Evolutionary conservation across 1,284 basidiomycete species (phyloP).

Genomic region (Takashimella tepidaria): DNA sequence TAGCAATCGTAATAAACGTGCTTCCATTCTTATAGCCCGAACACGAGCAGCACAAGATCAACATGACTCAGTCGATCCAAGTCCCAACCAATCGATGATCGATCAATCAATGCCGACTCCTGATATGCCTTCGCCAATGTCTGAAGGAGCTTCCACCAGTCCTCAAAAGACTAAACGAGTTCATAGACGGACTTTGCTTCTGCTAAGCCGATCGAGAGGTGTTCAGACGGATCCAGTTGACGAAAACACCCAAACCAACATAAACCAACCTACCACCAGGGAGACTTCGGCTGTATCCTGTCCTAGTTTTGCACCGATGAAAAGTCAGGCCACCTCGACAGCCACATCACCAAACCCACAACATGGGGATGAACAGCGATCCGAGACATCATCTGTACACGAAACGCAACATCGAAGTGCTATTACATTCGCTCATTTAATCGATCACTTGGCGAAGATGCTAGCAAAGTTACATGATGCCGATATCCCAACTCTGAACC

Average conservation of each 20-base stretch:
- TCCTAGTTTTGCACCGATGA: neutral
- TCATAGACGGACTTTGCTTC: constrained; percentile 51
- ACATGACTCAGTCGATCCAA: neutral
- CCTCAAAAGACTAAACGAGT: constrained; percentile 19
- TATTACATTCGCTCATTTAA: constrained; percentile 54
- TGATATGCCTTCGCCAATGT: constrained; percentile 15
- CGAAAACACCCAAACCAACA: neutral
- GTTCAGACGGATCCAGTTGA: constrained; percentile 64
- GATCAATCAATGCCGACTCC: constrained; percentile 16
- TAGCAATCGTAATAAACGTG: constrained; percentile 28
- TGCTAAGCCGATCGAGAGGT: constrained; percentile 61
- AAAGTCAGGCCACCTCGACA: constrained; percentile 5
- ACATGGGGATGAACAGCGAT: constrained; percentile 17
- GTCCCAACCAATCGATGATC: constrained; percentile 14
- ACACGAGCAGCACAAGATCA: neutral
- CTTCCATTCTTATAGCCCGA: constrained; percentile 29
- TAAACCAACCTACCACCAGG: constrained; percentile 7
- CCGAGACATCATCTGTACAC: constrained; percentile 34
- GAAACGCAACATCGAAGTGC: constrained; percentile 4
- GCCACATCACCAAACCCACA: constrained; percentile 19
- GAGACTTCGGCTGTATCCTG: constrained; percentile 3
- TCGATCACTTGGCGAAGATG: constrained; percentile 67
- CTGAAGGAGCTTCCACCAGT: constrained; percentile 18
- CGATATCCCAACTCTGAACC: constrained; percentile 81
- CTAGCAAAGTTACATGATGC: constrained; percentile 68